Base-by-base conservation (phyloP, 2,329 filamentous ascomycete species). In the Ceratocystis destructans region DNA sequence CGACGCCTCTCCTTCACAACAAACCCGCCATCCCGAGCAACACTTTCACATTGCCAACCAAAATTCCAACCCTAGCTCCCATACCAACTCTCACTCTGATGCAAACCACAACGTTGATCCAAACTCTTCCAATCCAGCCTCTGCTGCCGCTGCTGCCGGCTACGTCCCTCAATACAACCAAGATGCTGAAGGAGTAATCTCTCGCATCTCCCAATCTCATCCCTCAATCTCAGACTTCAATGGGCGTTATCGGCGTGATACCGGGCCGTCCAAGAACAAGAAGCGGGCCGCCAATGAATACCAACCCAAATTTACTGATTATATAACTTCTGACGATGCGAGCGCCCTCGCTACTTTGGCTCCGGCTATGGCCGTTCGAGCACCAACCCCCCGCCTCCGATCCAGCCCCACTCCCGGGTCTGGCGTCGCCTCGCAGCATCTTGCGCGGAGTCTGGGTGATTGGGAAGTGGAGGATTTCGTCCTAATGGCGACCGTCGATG, bases 401-500 rank as follows among this genome's bases (percentile, higher is more conserved):
- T 75, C 79, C 74, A 79, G 80, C 75, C 83, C 82, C 78, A 82
- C 81, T 74, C 77, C 76, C 70, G 75, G 82, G 76, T 81, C 82
- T 76, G 86, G 85, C 73, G 81, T 88, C 77, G 83, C 87, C 80
- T 87, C 89, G 88, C 88, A 87, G 87, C 87, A 89, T 76, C 82
- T 83, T 88, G 93, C 91, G 92, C 92, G 93, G 86, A 95, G 88
- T 82, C 82, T 97, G 84, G 88, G 92, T 84, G 93, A 96, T 80
- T 97, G 93, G 93, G 90, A 96, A 88, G 92, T 96, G 79, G 93
- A 97, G 89, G 92, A 97, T 82, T 96, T 96, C 84, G 89, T 97
- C 80, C 90, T 99, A 82, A 82, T 99, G 88, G 93, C 94, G 89
- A 97, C 94, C 84, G 89, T 97, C 85, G 92, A 97, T 82, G 94